phyloP scores from a whole-genome alignment of 2,329 filamentous ascomycete genomes.

The Aspergillus versicolor region DNA sequence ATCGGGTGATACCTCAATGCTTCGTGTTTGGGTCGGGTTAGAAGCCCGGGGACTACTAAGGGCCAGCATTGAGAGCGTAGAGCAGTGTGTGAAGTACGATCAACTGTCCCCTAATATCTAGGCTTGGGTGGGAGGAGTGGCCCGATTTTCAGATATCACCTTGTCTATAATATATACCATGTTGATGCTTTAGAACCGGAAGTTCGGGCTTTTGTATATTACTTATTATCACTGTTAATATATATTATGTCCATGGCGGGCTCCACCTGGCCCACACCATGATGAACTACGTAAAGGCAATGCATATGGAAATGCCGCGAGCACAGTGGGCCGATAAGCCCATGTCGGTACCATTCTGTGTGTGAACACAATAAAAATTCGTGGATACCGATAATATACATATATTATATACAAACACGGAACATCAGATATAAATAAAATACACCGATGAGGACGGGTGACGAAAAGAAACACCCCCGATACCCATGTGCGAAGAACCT shows the following conservation, averaged over 20 bases:
- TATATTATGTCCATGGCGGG: too few species aligned
- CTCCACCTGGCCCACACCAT: too few species aligned
- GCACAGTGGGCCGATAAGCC: too few species aligned
- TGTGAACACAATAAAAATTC: background rate
- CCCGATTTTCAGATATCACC: background rate
- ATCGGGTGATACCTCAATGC: slow-evolving; percentile 76
- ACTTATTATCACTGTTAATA: too few species aligned
- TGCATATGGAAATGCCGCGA: too few species aligned
- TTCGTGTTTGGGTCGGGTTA: slow-evolving; percentile 86
- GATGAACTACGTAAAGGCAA: too few species aligned
- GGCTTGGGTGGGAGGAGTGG: background rate
- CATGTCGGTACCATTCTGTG: background rate
- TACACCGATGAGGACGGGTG: background rate
- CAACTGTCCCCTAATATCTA: slow-evolving; percentile 82
- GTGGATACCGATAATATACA: background rate
- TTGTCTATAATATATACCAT: background rate
- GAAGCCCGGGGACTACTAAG: slow-evolving; percentile 88
- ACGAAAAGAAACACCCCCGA: background rate
- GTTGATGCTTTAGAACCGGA: background rate
- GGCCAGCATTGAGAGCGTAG: slow-evolving; percentile 84
- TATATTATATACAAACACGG: background rate
- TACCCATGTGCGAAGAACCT: background rate
- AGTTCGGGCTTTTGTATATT: background rate
- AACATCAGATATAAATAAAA: background rate
- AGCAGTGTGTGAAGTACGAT: slow-evolving; percentile 88